Evolutionary conservation across 225 moss, liverwort and hornwort species (phyloP).

Genomic region (Antitrichia curtipendula): DNA sequence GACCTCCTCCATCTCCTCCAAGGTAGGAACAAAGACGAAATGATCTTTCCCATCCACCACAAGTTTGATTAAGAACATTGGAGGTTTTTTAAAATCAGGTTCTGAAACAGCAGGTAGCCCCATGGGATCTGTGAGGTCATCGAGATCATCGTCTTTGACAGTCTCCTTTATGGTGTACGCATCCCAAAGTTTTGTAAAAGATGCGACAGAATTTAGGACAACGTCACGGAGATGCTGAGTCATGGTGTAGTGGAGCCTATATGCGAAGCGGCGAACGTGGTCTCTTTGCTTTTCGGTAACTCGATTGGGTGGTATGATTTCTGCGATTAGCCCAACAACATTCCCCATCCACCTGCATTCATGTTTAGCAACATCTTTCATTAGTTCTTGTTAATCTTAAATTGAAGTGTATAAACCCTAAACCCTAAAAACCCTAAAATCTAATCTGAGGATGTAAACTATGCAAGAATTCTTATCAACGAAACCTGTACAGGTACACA

Average conservation of each 20-base stretch:
- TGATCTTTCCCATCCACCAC: background rate
- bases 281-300: constrained; percentile 10
- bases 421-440: too few relatives aligned
- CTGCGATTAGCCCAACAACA: constrained; percentile 32
- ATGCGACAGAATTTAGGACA: constrained; percentile 41
- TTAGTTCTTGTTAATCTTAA: too few relatives aligned
- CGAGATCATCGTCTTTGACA: background rate
- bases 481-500: background rate
- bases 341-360: constrained; percentile 44
- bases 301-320: constrained; percentile 20
- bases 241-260: constrained; percentile 60
- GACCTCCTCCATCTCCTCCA: constrained; percentile 37
- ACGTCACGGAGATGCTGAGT: constrained; percentile 68
- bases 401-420: too few relatives aligned
- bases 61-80: constrained; percentile 26
- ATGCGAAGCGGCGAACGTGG: constrained; percentile 34
- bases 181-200: constrained; percentile 52
- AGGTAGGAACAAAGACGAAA: constrained; percentile 50
- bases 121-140: background rate
- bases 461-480: background rate
- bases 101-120: background rate
- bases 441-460: background rate
- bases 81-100: background rate
- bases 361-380: background rate
- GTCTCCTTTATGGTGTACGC: constrained; percentile 19